Evolutionary conservation across 352 stramenopile genomes (phyloP).

Genomic region (Globisporangium perplexum): DNA sequence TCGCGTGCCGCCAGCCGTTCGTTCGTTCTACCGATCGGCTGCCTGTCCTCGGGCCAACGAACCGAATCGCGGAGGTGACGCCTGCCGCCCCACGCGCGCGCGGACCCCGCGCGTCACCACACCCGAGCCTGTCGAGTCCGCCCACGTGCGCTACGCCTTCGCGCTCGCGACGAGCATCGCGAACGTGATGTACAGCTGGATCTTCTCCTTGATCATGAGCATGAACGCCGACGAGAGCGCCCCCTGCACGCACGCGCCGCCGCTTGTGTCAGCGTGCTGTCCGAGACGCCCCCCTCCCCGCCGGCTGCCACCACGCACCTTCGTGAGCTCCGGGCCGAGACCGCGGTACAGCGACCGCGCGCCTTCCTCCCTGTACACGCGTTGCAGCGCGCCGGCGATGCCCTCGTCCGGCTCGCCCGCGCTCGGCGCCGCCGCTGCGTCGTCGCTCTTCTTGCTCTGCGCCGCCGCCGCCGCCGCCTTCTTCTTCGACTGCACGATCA

Average conservation of each 20-base stretch:
- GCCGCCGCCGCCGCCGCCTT: slow-evolving; percentile 42
- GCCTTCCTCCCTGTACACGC: slow-evolving; percentile 82
- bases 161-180: slow-evolving; percentile 61
- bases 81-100: no score
- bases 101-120: no score
- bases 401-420: slow-evolving; percentile 42
- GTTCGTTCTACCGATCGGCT: no score
- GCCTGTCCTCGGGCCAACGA: no score
- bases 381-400: slow-evolving; percentile 71
- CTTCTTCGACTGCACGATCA: slow-evolving; percentile 89
- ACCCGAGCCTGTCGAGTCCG: no score
- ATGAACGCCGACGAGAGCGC: slow-evolving; percentile 95
- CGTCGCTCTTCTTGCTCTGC: slow-evolving; percentile 6
- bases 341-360: slow-evolving; percentile 90
- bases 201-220: slow-evolving; percentile 98
- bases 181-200: slow-evolving; percentile 88
- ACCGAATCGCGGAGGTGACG: no score
- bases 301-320: no score
- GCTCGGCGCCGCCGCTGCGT: slow-evolving; percentile 16
- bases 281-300: no score
- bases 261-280: background rate
- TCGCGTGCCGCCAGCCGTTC: no score
- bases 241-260: slow-evolving; percentile 38
- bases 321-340: slow-evolving; percentile 92
- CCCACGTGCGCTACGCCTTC: slow-evolving; percentile 5